These are phyloP conservation scores for Peribolospora kevripleyi DNA, from an alignment of 768 basidiomycete species.

Conservation along the genomic window DNA sequence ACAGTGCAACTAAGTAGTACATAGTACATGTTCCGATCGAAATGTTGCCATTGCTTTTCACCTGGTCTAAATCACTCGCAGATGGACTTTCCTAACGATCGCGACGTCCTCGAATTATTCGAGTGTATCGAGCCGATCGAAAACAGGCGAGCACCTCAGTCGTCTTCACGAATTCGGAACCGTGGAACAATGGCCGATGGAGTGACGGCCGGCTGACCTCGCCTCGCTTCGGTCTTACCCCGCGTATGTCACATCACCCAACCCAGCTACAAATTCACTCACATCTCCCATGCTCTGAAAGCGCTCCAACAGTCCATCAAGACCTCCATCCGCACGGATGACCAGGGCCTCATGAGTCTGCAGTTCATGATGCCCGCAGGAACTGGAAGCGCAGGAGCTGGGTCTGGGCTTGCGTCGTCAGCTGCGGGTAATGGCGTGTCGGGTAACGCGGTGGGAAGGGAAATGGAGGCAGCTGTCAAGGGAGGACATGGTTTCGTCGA, in stretches of 20 bases:
- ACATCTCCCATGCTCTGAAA: conserved; percentile 42
- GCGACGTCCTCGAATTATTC: conserved; percentile 71
- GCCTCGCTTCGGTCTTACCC: not conserved
- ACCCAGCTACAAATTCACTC: conserved; percentile 54
- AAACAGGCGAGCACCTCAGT: conserved; percentile 36
- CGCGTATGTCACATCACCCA: not conserved
- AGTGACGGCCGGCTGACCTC: too few relatives aligned
- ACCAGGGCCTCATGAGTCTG: conserved; percentile 54
- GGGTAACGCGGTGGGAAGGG: too few relatives aligned
- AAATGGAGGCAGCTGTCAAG: not conserved
- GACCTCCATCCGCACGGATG: conserved; percentile 66
- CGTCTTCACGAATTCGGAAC: not conserved
- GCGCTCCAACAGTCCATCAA: conserved; percentile 67
- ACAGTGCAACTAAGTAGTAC: too few relatives aligned
- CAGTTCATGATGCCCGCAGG: conserved; percentile 64
- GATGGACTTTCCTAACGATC: conserved; percentile 92
- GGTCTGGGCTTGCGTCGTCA: not conserved
- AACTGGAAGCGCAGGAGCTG: conserved; percentile 11
- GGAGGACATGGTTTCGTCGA: conserved; percentile 45
- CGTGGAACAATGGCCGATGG: too few relatives aligned
- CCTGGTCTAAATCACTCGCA: conserved; percentile 15
- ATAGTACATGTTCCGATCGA: too few relatives aligned
- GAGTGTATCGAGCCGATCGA: conserved; percentile 44
- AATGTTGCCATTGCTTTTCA: too few relatives aligned
- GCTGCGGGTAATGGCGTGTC: too few relatives aligned